Evolutionary conservation across 305 asterid genomes (phyloP).

Genomic region (Ajuga reptans): DNA sequence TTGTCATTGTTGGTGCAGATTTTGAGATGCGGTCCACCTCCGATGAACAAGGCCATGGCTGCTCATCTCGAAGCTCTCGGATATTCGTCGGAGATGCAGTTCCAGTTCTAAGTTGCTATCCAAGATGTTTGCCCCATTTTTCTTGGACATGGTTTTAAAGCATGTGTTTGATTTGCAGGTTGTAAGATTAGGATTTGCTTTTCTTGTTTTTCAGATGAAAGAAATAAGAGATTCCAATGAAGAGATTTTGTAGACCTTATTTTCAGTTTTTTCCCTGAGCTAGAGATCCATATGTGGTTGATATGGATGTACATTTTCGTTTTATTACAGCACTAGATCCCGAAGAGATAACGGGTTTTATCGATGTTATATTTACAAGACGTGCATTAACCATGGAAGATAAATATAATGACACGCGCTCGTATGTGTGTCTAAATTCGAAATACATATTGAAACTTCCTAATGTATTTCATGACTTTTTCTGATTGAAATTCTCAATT

Average conservation of each 20-base stretch:
- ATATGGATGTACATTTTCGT: no score
- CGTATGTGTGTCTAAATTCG: no score
- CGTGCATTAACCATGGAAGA: no score
- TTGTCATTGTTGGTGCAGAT: slow-evolving; percentile 31
- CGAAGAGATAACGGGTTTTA: no score
- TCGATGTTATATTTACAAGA: no score
- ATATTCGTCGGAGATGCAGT: slow-evolving; percentile 56
- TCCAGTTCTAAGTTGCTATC: slow-evolving; percentile 41
- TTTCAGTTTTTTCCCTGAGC: neutral
- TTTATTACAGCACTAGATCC: no score
- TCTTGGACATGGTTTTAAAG: neutral
- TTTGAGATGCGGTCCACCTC: slow-evolving; percentile 76
- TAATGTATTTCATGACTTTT: no score
- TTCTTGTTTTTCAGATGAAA: neutral
- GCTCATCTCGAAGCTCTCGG: slow-evolving; percentile 70
- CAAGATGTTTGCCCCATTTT: neutral
- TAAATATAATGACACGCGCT: no score
- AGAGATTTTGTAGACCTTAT: neutral
- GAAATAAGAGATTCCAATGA: neutral
- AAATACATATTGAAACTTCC: no score
- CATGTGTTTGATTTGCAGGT: slow-evolving; percentile 4
- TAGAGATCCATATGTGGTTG: no score
- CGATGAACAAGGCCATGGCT: slow-evolving; percentile 88
- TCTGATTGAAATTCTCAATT: no score
- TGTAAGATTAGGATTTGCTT: neutral